Conservation (phyloP, 805 yeast genomes). For the Saturnispora galanensis region DNA sequence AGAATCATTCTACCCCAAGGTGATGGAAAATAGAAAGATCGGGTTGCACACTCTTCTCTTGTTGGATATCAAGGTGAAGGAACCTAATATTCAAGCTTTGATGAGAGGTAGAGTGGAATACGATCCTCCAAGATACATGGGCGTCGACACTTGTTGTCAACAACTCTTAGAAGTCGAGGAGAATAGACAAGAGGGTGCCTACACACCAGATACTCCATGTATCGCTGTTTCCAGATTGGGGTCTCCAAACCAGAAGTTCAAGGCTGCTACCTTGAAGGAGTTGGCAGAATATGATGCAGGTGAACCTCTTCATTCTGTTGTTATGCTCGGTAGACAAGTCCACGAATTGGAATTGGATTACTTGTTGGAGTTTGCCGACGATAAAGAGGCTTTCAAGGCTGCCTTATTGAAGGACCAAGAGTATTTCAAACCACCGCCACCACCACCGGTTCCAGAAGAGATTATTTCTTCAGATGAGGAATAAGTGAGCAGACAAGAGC, state of each 20-base stretch:
- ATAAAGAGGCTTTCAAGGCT: slow-evolving; percentile 39
- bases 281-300: slow-evolving; percentile 82
- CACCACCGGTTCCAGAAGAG: slow-evolving; percentile 11
- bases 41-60: slow-evolving; percentile 87
- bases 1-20: slow-evolving; percentile 84
- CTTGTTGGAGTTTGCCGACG: slow-evolving; percentile 63
- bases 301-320: slow-evolving; percentile 86
- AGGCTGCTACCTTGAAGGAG: slow-evolving; percentile 75
- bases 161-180: slow-evolving; percentile 88
- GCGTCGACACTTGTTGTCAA: slow-evolving; percentile 76
- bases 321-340: slow-evolving; percentile 85
- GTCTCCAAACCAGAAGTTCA: slow-evolving; percentile 69
- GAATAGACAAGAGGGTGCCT: slow-evolving; percentile 62
- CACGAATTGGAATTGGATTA: slow-evolving; percentile 90
- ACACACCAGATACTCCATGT: slow-evolving; percentile 82
- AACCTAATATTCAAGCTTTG: slow-evolving; percentile 89
- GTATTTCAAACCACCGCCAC: slow-evolving; percentile 38
- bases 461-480: slow-evolving; percentile 13
- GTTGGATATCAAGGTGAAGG: slow-evolving; percentile 91
- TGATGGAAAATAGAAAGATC: slow-evolving; percentile 78
- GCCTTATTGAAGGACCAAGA: slow-evolving; percentile 53
- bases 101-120: slow-evolving; percentile 85
- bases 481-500: neutral
- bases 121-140: slow-evolving; percentile 97
- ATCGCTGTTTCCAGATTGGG: slow-evolving; percentile 91